Evolutionary conservation across 2,329 filamentous ascomycete genomes (phyloP).

Genomic region (Aspergillus cejpii): DNA sequence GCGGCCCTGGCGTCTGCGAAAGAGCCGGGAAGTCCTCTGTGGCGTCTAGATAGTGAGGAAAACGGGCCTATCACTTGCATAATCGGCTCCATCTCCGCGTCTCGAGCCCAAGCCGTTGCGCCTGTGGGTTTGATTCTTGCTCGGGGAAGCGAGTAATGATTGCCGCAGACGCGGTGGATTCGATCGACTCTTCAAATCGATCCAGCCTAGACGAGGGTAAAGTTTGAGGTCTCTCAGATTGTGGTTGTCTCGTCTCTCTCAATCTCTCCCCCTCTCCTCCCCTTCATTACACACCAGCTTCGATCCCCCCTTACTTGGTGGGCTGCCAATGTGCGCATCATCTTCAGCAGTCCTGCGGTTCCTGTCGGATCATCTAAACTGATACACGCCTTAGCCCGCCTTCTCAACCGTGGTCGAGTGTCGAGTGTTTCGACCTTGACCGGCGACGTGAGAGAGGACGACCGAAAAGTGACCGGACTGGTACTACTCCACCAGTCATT

Average conservation of each 20-base stretch:
- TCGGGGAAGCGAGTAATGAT: slow-evolving; percentile 21
- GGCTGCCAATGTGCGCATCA: slow-evolving; percentile 31
- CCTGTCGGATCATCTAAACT: slow-evolving; percentile 29
- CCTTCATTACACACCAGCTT: neutral
- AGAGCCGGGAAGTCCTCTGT: slow-evolving; percentile 18
- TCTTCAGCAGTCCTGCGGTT: slow-evolving; percentile 21
- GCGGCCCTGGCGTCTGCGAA: slow-evolving; percentile 21
- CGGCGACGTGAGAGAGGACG: slow-evolving; percentile 12
- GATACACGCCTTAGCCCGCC: slow-evolving; percentile 22
- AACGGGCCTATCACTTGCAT: slow-evolving; percentile 32
- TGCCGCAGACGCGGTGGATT: slow-evolving; percentile 25
- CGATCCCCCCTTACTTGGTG: neutral
- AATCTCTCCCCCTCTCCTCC: slow-evolving; percentile 2
- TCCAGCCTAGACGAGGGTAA: slow-evolving; percentile 17
- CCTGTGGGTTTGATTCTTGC: slow-evolving; percentile 19
- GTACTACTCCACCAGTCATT: slow-evolving; percentile 19
- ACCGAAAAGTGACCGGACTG: slow-evolving; percentile 19
- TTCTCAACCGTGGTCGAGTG: slow-evolving; percentile 29
- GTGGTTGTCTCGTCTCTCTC: slow-evolving; percentile 11
- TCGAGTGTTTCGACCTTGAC: slow-evolving; percentile 4
- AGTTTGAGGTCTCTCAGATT: slow-evolving; percentile 16
- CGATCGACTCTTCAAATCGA: slow-evolving; percentile 17
- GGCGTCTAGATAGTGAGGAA: slow-evolving; percentile 14
- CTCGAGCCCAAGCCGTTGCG: slow-evolving; percentile 23
- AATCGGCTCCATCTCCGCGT: slow-evolving; percentile 28